Evolutionary conservation across 805 yeast species (phyloP).

Genomic region (Candida maesae): DNA sequence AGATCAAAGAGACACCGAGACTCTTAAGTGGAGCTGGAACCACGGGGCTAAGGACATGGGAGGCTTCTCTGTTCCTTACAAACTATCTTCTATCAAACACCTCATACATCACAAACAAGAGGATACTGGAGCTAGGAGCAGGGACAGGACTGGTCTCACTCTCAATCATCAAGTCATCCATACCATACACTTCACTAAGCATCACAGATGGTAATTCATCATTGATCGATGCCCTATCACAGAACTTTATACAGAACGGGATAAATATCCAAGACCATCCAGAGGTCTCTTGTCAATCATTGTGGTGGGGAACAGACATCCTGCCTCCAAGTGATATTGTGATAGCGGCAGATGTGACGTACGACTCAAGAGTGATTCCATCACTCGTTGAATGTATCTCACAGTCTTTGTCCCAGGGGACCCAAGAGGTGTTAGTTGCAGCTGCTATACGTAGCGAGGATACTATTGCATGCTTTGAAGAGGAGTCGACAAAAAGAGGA

Average conservation of each 20-base stretch:
- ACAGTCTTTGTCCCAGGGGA: slow-evolving; percentile 20
- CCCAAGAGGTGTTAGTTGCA: slow-evolving; percentile 46
- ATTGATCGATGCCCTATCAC: slow-evolving; percentile 43
- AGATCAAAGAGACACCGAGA: slow-evolving; percentile 57
- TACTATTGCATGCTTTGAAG: slow-evolving; percentile 44
- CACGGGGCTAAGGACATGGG: slow-evolving; percentile 93
- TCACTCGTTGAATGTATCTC: slow-evolving; percentile 46
- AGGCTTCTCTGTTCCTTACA: slow-evolving; percentile 71
- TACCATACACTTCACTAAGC: slow-evolving; percentile 29
- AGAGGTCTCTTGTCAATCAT: slow-evolving; percentile 31
- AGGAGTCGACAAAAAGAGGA: slow-evolving; percentile 24
- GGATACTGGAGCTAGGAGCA: slow-evolving; percentile 72
- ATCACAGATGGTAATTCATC: slow-evolving; percentile 69
- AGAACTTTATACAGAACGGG: slow-evolving; percentile 45
- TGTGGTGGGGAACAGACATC: slow-evolving; percentile 64
- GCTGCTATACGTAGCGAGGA: slow-evolving; percentile 70
- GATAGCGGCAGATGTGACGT: slow-evolving; percentile 86
- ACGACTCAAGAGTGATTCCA: slow-evolving; percentile 61
- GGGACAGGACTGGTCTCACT: slow-evolving; percentile 85
- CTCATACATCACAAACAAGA: slow-evolving; percentile 19
- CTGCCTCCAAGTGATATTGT: slow-evolving; percentile 41
- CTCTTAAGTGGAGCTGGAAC: slow-evolving; percentile 72
- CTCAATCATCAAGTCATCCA: slow-evolving; percentile 16
- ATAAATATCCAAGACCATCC: slow-evolving; percentile 17
- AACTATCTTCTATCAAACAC: slow-evolving; percentile 38